Evolutionary conservation across 129 eudicot species (phyloP).

Genomic region (carrot (Daucus carota)): DH1_v3.0 NC_030381.2:53110501-53111000

Average conservation of each 20-base stretch:
- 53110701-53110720: neutral
- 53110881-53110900: slow-evolving; percentile 93
- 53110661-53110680: slow-evolving; percentile 82
- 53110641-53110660: slow-evolving; percentile 94
- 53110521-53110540: slow-evolving; percentile 43
- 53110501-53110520: neutral
- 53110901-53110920: slow-evolving; percentile 94
- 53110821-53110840: neutral
- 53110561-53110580: slow-evolving; percentile 80
- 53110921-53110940: slow-evolving; percentile 98
- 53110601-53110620: slow-evolving; percentile 84
- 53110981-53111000: slow-evolving; percentile 7
- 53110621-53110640: slow-evolving; percentile 93
- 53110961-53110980: slow-evolving; percentile 44
- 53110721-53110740: no score
- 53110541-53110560: slow-evolving; percentile 96
- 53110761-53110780: neutral
- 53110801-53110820: slow-evolving; percentile 5
- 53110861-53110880: slow-evolving; percentile 39
- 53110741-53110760: no score
- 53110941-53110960: slow-evolving; percentile 94
- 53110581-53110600: slow-evolving; percentile 79
- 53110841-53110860: neutral
- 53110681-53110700: slow-evolving; percentile 32
- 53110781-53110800: neutral